These are phyloP conservation scores for Cnidoscolus chayamansa DNA, from an alignment of 441 rosid genomes.

Conservation along the genomic window DNA sequence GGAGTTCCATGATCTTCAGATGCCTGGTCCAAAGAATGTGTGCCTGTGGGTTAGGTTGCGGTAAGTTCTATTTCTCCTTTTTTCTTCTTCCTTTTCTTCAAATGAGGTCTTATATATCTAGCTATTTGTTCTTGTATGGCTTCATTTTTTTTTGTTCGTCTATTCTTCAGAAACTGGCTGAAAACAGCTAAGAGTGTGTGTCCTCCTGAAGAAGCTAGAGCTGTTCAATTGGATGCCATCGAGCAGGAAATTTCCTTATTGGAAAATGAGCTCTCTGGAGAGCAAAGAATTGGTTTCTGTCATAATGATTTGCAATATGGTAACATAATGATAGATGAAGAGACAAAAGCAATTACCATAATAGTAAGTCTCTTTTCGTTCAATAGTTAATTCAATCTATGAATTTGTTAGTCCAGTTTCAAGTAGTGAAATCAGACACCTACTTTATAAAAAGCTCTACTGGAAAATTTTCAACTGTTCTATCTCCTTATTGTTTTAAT, in stretches of 20 bases:
- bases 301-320: conserved; percentile 96
- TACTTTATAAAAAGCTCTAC: not conserved
- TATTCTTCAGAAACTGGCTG: conserved; percentile 70
- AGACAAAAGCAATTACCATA: conserved; percentile 70
- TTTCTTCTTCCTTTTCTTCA: not conserved
- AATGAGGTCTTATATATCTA: not conserved
- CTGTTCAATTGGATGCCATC: conserved; percentile 56
- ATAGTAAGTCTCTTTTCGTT: conserved; percentile 51
- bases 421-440: not conserved
- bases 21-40: conserved; percentile 63
- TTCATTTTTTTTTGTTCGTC: conserved; percentile 14
- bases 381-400: conserved; percentile 4
- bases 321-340: conserved; percentile 90
- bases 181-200: conserved; percentile 51
- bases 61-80: conserved; percentile 37
- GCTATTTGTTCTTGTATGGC: not conserved
- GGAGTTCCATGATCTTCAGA: conserved; percentile 78
- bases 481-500: not conserved
- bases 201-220: conserved; percentile 62
- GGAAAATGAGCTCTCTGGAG: conserved; percentile 49
- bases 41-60: conserved; percentile 69
- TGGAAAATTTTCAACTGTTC: not conserved
- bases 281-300: conserved; percentile 66
- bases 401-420: not conserved
- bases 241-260: conserved; percentile 57